These are phyloP conservation scores for Kwoniella shivajii DNA, from an alignment of 1,284 basidiomycete species.

Conservation along the genomic window DNA sequence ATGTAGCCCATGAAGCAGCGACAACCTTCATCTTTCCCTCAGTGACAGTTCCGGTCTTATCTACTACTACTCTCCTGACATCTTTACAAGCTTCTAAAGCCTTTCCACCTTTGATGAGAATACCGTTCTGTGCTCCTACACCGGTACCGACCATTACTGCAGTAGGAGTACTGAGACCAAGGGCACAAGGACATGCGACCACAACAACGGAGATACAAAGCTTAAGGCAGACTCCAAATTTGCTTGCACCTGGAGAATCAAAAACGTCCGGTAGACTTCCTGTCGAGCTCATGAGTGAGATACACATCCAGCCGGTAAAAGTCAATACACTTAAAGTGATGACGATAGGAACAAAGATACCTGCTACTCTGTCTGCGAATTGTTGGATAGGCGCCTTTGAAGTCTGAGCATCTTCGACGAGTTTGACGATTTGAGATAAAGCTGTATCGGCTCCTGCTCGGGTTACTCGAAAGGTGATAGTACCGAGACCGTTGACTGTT, in stretches of 20 bases:
- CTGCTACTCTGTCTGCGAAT: slow-evolving; percentile 92
- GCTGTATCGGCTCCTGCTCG: slow-evolving; percentile 96
- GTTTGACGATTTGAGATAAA: slow-evolving; percentile 90
- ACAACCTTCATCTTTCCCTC: slow-evolving; percentile 77
- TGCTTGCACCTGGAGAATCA: slow-evolving; percentile 76
- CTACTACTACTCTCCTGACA: slow-evolving; percentile 81
- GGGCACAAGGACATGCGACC: slow-evolving; percentile 96
- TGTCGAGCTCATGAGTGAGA: slow-evolving; percentile 67
- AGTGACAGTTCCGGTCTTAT: slow-evolving; percentile 98
- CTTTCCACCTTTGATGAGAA: slow-evolving; percentile 94
- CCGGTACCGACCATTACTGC: slow-evolving; percentile 99
- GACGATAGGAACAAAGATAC: slow-evolving; percentile 92
- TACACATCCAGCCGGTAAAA: slow-evolving; percentile 80
- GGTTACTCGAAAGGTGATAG: slow-evolving; percentile 93
- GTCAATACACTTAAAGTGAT: slow-evolving; percentile 80
- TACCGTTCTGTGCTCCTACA: slow-evolving; percentile 94
- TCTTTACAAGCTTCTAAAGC: slow-evolving; percentile 88
- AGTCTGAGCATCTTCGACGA: slow-evolving; percentile 98
- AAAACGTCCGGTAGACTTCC: slow-evolving; percentile 77
- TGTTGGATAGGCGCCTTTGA: slow-evolving; percentile 97
- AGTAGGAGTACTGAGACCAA: slow-evolving; percentile 94
- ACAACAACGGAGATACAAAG: slow-evolving; percentile 98
- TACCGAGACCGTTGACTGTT: slow-evolving; percentile 93
- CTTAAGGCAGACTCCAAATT: slow-evolving; percentile 90
- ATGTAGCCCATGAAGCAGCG: slow-evolving; percentile 72